Evolutionary conservation across 1,139 yeast species (phyloP).

Genomic region (Candida tropicalis): DNA sequence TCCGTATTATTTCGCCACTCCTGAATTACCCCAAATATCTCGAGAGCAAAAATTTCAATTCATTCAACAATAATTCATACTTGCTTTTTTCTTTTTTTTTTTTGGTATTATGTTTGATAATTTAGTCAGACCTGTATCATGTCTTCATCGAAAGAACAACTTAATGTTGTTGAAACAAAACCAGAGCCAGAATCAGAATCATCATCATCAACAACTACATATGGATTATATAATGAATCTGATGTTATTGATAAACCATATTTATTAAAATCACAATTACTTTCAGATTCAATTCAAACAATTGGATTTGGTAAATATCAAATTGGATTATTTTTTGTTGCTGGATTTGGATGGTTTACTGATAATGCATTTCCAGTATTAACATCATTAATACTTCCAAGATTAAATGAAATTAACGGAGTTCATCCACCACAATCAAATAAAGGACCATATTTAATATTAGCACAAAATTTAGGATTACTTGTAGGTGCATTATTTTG

Average conservation of each 20-base stretch:
- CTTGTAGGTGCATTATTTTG: constrained; percentile 46
- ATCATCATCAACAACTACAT: constrained; percentile 3
- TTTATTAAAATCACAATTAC: constrained; percentile 35
- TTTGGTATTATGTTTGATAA: too few species aligned
- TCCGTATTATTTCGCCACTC: too few species aligned
- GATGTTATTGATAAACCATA: constrained; percentile 27
- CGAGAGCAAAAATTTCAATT: too few species aligned
- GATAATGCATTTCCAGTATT: constrained; percentile 50
- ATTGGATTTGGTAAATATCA: constrained; percentile 49
- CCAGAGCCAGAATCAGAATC: neutral
- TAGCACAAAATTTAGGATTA: constrained; percentile 47
- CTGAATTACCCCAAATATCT: too few species aligned
- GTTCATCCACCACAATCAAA: constrained; percentile 36
- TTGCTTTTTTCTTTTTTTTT: too few species aligned
- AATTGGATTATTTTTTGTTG: constrained; percentile 41
- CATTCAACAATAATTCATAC: too few species aligned
- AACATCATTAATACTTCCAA: constrained; percentile 36
- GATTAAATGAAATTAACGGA: constrained; percentile 39
- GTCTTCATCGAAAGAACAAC: too few species aligned
- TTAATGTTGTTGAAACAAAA: too few species aligned
- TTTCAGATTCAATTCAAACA: constrained; percentile 39
- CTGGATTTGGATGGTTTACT: constrained; percentile 49
- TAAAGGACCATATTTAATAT: constrained; percentile 39
- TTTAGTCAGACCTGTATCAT: too few species aligned
- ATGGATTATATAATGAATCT: constrained; percentile 21